phyloP scores from a whole-genome alignment of 2,329 filamentous ascomycete genomes.

The Huntiella decipiens region DNA sequence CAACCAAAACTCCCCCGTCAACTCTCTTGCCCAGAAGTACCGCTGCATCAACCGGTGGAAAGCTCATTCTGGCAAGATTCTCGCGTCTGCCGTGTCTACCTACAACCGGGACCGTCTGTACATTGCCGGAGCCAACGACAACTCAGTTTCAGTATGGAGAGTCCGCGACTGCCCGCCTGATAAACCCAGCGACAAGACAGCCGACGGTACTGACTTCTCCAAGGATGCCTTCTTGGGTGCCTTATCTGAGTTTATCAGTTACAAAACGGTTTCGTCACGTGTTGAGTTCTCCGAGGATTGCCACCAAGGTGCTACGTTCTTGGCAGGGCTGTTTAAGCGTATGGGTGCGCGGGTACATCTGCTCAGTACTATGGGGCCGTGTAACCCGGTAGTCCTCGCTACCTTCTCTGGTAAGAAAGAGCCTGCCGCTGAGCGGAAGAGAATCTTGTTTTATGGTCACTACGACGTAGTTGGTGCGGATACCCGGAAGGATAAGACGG shows the following conservation, averaged over 20 bases:
- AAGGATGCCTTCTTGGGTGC: conserved; percentile 44
- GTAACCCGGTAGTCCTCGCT: conserved; percentile 87
- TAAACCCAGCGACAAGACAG: conserved; percentile 21
- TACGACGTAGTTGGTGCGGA: conserved; percentile 94
- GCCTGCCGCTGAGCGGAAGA: conserved; percentile 50
- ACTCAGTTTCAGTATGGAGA: conserved; percentile 76
- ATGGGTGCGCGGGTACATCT: conserved; percentile 80
- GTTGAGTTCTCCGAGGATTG: conserved; percentile 81
- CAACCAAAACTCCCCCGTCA: conserved; percentile 19
- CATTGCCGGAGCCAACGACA: conserved; percentile 86
- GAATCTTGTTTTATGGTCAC: conserved; percentile 90
- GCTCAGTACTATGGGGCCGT: conserved; percentile 58
- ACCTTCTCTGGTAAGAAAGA: conserved; percentile 63
- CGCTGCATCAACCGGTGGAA: conserved; percentile 60
- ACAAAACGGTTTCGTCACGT: conserved; percentile 76
- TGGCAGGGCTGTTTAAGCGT: conserved; percentile 78
- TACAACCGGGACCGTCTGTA: conserved; percentile 61
- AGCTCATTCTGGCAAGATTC: conserved; percentile 70
- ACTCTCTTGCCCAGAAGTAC: conserved; percentile 57
- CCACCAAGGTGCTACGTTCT: conserved; percentile 73
- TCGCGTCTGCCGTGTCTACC: conserved; percentile 60
- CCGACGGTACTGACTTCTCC: conserved; percentile 6
- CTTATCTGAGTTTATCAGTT: conserved; percentile 72
- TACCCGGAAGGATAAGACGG: conserved; percentile 46
- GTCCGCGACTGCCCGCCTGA: conserved; percentile 29